Evolutionary conservation across 257 asterid species (phyloP), one percentile per base, ranked within the genome.

Genomic region (Fraxinus excelsior): DNA sequence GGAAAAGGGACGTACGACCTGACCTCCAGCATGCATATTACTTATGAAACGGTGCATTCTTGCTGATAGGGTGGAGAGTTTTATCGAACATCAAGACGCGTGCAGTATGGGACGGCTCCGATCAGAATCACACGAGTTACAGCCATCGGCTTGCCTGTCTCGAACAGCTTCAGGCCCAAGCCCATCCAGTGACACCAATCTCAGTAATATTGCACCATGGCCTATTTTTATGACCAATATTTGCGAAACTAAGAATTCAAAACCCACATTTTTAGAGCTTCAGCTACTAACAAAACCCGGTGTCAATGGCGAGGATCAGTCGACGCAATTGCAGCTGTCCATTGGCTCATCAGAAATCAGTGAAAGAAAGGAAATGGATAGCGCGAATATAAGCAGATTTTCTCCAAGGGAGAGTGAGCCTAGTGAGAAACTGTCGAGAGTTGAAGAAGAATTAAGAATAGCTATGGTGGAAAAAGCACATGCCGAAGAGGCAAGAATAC

Each of bases 401-500:
- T 78, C 81, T 19, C 72, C 83, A 1, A 67, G 80, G 74, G 82
- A 81, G 16, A 79, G 49, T 40, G 87, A 76, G 21, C 0, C 7
- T 32, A 19, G 5, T 53, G 19, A 40, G 56, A 4, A 14, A 13
- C 56, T 46, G 56, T 46, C 83, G 10, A 80, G 79, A 62, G 85
- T 79, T 53, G 31, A 82, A 35, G 94, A 87, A 49, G 84, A 86
- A 80, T 71, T 87, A 49, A 84, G 87, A 51, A 8, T 78, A 1
- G 97, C 93, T 1, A 75, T 86, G 78, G 89, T 93, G 0, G 97
- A 94, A 82, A 92, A 82, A 49, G 91, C 89, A 0, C 84, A 87
- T 7, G 96, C 97, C 0, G 97, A 89, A 77, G 97, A 89, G 73
- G 91, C 97, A 4, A 85, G 97, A 75, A 79, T 49, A 70, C 89